Percentiles rank a stretch among this genome's conserved stretches.
phyloP scores from a whole-genome alignment of 371 early-diverging fungal genomes.

The Umbelopsis sp. region DNA sequence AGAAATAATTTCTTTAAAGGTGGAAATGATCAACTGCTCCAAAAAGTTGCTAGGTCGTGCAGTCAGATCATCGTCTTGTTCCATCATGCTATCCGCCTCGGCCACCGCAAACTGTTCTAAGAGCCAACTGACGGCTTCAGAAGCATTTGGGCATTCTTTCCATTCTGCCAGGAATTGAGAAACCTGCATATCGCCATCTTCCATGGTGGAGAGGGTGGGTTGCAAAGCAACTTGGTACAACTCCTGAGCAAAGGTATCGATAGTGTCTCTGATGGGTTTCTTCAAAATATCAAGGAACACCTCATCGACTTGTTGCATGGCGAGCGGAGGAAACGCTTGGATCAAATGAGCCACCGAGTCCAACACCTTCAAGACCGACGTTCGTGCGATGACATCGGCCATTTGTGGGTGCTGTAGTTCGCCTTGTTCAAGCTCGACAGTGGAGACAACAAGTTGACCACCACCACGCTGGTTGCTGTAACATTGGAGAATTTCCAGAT shows the following conservation, averaged over 20 bases:
- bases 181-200: not conserved
- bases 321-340: not conserved
- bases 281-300: conserved; percentile 13
- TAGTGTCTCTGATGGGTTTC: conserved; percentile 1
- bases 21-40: not conserved
- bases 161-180: not conserved
- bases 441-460: not conserved
- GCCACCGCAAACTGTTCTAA: not conserved
- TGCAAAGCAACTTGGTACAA: conserved; percentile 2
- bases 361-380: conserved; percentile 7
- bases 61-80: not conserved
- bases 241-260: conserved; percentile 3
- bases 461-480: not conserved
- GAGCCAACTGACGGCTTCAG: conserved; percentile 4
- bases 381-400: not conserved
- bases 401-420: conserved; percentile 1
- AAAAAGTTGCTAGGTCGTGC: not conserved
- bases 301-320: conserved; percentile 3
- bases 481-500: not conserved
- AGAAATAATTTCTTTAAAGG: not conserved
- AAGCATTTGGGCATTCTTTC: conserved; percentile 2
- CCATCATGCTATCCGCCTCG: not conserved
- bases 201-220: not conserved
- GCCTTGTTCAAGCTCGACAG: not conserved
- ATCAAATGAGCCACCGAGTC: not conserved